Evolutionary conservation across 2,329 filamentous ascomycete species (phyloP), one percentile per base, ranked within the genome.

Genomic region (Epichloe amarillans): DNA sequence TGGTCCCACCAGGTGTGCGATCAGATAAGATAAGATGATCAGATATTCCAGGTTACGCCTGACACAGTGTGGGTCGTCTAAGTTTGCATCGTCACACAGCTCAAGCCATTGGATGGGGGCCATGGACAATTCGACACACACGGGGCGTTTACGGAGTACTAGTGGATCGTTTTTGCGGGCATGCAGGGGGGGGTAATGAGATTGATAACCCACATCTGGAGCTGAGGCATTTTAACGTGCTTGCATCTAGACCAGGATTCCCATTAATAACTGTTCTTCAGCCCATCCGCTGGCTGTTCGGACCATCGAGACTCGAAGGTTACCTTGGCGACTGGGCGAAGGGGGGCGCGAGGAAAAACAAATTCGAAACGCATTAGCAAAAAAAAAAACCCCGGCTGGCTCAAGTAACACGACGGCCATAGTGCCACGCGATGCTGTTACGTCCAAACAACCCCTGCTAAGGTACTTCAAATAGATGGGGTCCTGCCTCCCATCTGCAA

Each of bases 1-100:
- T 4, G 7, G n/a, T 40, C 15, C 38, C 19, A 4, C 38, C n/a
- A 19, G 8, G n/a, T 11, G n/a, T 19, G n/a, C 10, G 38, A 46
- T 46, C 30, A 46, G 43, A 46, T 46, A 46, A 46, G 43, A 46
- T 46, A 46, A 46, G 43, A 37, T 46, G 35, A 46, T 46, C 45
- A 38, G 26, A 46, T 21, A 15, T 38, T 36, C 21, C 45, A 21
- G 2, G 17, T 23, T 17, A 42, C 14, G 8, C 8, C 3, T 42
- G 12, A 14, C 40, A 42, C 40, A 42, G 10, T 42, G 40, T 42
- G 40, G 40, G 26, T 14, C 19, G 19, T 46, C 33, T 15, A 35
- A 12, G 19, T 12, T 12, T 21, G n/a, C 3, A 17, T 41, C 3
- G 19, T 42, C 40, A 17, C 10, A 15, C 11, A 11, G 3, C 0